These are phyloP conservation scores for Neurospora sp. DNA, from an alignment of 495 filamentous ascomycete genomes.

Conservation along the genomic window DNA sequence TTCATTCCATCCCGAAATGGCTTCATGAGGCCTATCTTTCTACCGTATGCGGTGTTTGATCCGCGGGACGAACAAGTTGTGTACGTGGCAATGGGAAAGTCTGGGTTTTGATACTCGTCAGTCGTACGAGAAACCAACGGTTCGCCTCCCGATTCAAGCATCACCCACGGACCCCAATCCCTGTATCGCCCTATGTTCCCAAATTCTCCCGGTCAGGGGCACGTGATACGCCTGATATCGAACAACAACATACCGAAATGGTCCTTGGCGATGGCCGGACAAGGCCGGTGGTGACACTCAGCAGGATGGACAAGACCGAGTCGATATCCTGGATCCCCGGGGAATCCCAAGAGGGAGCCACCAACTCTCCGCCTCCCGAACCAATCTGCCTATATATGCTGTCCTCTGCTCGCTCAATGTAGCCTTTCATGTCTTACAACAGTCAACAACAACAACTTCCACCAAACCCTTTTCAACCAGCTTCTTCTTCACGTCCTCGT, in stretches of 20 bases:
- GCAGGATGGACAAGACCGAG: background rate
- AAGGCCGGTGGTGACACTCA: background rate
- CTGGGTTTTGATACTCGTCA: conserved; percentile 1
- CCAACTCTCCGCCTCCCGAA: background rate
- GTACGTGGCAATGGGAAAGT: conserved; percentile 4
- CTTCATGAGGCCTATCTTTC: conserved; percentile 6
- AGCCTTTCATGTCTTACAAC: background rate
- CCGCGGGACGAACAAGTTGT: background rate
- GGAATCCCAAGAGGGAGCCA: background rate
- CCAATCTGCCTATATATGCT: background rate
- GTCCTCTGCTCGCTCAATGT: background rate
- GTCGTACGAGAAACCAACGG: conserved; percentile 14
- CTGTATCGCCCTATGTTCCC: background rate
- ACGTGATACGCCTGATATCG: conserved; percentile 22
- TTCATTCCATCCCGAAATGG: conserved; percentile 12
- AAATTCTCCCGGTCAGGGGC: background rate
- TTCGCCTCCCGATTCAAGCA: background rate
- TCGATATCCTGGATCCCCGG: background rate
- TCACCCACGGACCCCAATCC: background rate
- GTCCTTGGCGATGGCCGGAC: background rate
- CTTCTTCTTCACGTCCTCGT: no score
- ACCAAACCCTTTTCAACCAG: background rate
- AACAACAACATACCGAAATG: conserved; percentile 2
- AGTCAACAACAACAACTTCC: background rate
- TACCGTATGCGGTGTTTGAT: background rate